A percentile compares a stretch with the other conserved stretches of the same genome.
Evolutionary conservation across 768 basidiomycete species (phyloP).

Genomic region (Kondoa subrosea): DNA sequence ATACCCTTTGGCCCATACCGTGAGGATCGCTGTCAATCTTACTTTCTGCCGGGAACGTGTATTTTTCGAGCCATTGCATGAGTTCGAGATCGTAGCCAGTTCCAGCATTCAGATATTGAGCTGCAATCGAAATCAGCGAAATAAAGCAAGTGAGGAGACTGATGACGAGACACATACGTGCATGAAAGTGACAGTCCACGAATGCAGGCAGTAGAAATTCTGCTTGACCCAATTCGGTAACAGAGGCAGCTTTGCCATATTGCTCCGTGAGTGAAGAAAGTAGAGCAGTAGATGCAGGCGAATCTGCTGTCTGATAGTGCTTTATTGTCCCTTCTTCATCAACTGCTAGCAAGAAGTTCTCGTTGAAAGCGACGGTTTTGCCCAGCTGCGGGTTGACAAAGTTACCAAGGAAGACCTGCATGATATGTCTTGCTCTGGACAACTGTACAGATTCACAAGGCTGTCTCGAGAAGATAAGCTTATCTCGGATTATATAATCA

Average conservation of each 20-base stretch:
- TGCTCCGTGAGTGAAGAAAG: neutral
- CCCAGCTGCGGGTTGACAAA: neutral
- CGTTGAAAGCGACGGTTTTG: neutral
- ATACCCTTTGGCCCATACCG: constrained; percentile 48
- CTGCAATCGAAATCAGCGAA: constrained; percentile 53
- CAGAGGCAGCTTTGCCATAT: neutral
- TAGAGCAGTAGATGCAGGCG: neutral
- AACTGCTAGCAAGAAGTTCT: neutral
- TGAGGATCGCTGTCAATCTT: constrained; percentile 46
- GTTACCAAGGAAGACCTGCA: constrained; percentile 1
- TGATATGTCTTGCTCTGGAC: neutral
- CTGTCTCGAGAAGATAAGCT: no score
- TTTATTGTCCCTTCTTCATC: neutral
- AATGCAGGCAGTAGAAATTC: constrained; percentile 19
- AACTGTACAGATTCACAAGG: no score
- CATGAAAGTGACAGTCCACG: constrained; percentile 19
- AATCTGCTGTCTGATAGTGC: neutral
- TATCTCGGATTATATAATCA: no score
- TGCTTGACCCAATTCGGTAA: neutral
- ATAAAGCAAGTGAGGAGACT: no score
- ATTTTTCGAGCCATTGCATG: constrained; percentile 34
- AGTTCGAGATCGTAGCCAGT: constrained; percentile 54
- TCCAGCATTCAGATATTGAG: constrained; percentile 76
- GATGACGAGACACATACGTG: neutral
- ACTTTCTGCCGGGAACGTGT: constrained; percentile 69